Percentiles rank a stretch among this genome's conserved stretches.
phyloP scores from a whole-genome alignment of 2,329 filamentous ascomycete genomes.

The Dryadomyces quercivorus region DNA sequence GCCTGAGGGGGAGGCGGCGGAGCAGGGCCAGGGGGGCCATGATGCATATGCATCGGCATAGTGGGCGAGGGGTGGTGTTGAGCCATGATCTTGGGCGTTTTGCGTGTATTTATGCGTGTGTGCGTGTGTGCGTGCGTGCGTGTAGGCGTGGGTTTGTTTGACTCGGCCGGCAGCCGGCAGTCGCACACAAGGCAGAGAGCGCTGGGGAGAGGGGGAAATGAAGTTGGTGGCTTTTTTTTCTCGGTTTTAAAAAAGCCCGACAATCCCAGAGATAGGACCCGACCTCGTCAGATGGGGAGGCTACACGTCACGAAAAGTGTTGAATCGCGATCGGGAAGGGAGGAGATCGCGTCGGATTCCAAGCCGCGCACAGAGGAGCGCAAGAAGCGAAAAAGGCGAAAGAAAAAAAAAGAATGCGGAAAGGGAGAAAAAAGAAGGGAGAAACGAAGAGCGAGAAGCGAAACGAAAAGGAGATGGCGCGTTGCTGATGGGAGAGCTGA shows the following conservation, averaged over 20 bases:
- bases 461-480: not conserved
- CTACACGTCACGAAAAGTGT: not conserved
- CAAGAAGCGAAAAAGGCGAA: not conserved
- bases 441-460: not conserved
- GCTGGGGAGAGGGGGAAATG: slow-evolving; percentile 4
- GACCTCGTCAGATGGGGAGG: not conserved
- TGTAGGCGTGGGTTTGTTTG: too few relatives aligned
- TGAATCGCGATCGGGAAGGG: too few relatives aligned
- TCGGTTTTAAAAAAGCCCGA: not conserved
- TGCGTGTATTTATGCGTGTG: not conserved
- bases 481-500: not conserved
- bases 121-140: not conserved
- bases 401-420: not conserved
- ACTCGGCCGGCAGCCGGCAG: slow-evolving; percentile 1
- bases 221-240: not conserved
- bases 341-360: not conserved
- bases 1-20: slow-evolving; percentile 31
- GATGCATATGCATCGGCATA: slow-evolving; percentile 56
- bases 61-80: slow-evolving; percentile 74
- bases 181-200: not conserved
- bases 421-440: not conserved
- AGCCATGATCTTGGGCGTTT: slow-evolving; percentile 40
- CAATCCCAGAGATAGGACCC: not conserved
- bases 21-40: slow-evolving; percentile 46
- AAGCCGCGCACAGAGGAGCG: not conserved